Conservation (phyloP, 2,329 filamentous ascomycete species). For the Curvularia sp. region DNA sequence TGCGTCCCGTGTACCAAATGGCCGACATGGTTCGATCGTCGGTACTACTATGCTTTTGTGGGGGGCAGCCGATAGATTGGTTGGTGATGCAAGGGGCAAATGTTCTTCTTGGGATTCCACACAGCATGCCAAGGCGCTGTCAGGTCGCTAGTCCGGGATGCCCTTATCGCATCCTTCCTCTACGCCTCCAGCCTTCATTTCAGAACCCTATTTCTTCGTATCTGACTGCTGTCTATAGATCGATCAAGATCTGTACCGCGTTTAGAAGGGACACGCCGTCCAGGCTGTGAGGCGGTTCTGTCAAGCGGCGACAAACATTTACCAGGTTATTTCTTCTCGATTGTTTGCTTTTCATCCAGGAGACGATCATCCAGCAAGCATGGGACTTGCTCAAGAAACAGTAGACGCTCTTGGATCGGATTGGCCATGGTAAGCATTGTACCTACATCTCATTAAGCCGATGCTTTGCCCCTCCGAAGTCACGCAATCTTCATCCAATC, state of each 20-base stretch:
- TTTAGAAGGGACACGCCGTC: background rate
- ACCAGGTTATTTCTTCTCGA: background rate
- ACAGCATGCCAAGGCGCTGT: slow-evolving; percentile 1
- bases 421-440: no score
- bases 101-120: background rate
- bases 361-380: background rate
- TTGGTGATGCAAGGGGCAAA: background rate
- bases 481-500: background rate
- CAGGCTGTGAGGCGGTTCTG: background rate
- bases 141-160: background rate
- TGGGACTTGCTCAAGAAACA: background rate
- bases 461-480: background rate
- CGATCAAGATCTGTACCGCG: background rate
- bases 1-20: background rate
- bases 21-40: background rate
- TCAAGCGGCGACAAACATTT: background rate
- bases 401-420: background rate
- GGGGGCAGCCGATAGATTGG: background rate
- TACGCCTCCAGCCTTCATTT: background rate
- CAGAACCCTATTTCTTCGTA: background rate
- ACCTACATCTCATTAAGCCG: background rate
- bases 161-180: slow-evolving; percentile 4
- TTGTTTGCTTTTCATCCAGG: background rate
- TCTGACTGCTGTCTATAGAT: background rate
- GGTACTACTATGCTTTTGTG: background rate